Conservation (phyloP, 805 yeast genomes). For the Candida pseudoglaebosa region DNA sequence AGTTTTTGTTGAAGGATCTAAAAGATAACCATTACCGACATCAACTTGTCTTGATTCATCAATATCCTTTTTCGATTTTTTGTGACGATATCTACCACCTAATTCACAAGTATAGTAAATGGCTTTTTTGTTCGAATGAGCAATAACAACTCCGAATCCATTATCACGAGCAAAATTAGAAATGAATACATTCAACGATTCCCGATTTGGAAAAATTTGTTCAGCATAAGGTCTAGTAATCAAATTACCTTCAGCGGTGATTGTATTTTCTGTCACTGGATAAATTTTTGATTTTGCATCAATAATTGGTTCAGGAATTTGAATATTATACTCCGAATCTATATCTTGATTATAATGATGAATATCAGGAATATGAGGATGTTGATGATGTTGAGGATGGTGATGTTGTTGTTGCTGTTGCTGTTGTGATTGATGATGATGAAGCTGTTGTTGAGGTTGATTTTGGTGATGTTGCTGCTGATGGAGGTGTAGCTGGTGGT, state of each 20-base stretch:
- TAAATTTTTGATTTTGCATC: conserved; percentile 37
- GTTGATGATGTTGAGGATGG: conserved; percentile 12
- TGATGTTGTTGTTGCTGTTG: conserved; percentile 13
- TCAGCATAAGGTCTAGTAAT: conserved; percentile 53
- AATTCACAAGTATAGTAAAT: conserved; percentile 57
- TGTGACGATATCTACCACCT: conserved; percentile 54
- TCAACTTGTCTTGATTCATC: conserved; percentile 19
- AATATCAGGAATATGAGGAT: conserved; percentile 13
- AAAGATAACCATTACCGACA: conserved; percentile 29
- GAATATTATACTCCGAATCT: conserved; percentile 41
- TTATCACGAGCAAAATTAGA: conserved; percentile 54
- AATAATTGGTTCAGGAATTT: conserved; percentile 44
- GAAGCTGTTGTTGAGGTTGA: conserved; percentile 3
- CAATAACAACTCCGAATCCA: conserved; percentile 57
- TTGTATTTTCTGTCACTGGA: conserved; percentile 42
- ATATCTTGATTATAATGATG: conserved; percentile 10
- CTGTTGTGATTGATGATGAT: conserved; percentile 9
- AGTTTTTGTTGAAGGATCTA: conserved; percentile 42
- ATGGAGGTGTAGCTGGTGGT: conserved; percentile 8
- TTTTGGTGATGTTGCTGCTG: conserved; percentile 9
- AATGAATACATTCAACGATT: conserved; percentile 50
- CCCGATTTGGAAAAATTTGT: conserved; percentile 47
- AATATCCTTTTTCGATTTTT: conserved; percentile 29
- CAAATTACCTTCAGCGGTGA: conserved; percentile 46
- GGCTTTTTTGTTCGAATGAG: conserved; percentile 56